A percentile compares a stretch with the other conserved stretches of the same genome.
Conservation (phyloP, 129 eudicot genomes). For the Flaveria sonorensis region DNA sequence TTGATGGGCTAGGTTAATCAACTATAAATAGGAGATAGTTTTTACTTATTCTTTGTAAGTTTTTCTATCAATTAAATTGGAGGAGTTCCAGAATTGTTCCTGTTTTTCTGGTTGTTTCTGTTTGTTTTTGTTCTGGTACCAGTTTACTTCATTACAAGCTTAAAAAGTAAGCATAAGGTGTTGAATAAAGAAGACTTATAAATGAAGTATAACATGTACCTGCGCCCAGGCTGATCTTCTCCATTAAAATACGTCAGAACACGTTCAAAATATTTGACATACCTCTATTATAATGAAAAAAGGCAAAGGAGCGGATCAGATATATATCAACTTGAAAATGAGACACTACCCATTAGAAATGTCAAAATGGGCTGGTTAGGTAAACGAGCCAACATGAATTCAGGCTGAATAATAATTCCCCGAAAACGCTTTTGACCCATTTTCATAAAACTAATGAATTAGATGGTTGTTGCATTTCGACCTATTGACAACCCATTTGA, state of each 20-base stretch:
- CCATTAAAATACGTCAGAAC: conserved; percentile 78
- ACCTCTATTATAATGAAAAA: conserved; percentile 50
- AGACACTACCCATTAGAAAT: conserved; percentile 6
- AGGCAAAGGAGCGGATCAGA: conserved; percentile 20
- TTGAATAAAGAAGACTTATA: background rate
- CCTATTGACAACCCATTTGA: background rate
- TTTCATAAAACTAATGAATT: background rate
- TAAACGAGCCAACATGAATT: background rate
- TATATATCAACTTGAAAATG: conserved; percentile 17
- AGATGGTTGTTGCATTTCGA: background rate
- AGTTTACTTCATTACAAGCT: conserved; percentile 13
- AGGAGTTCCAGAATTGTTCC: too few relatives aligned
- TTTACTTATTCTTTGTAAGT: too few relatives aligned
- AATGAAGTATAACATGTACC: conserved; percentile 44
- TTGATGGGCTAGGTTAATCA: too few relatives aligned
- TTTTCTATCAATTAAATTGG: too few relatives aligned
- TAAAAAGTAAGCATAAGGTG: background rate
- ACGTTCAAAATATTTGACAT: conserved; percentile 96
- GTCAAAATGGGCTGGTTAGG: background rate
- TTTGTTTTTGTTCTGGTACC: too few relatives aligned
- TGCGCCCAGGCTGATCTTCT: conserved; percentile 98
- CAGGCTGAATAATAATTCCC: background rate
- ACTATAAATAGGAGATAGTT: too few relatives aligned
- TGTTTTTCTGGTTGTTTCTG: too few relatives aligned
- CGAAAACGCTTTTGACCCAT: background rate